phyloP scores from a whole-genome alignment of 2,329 filamentous ascomycete genomes.

The Fusarium oligoseptatum region DNA sequence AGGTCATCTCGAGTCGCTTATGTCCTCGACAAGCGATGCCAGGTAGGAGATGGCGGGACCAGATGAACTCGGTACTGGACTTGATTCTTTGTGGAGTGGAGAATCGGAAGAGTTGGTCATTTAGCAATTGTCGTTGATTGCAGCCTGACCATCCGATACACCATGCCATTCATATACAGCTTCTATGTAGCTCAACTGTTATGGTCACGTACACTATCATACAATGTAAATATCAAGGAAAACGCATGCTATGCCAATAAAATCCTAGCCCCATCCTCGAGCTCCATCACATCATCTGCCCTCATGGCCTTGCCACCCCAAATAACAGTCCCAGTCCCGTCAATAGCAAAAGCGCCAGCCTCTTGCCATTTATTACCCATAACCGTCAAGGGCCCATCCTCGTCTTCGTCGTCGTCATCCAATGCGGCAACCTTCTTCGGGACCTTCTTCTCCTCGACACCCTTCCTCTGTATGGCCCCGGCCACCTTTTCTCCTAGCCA shows the following conservation, averaged over 20 bases:
- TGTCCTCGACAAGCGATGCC: background rate
- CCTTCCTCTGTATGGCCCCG: slow-evolving; percentile 57
- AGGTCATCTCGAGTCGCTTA: slow-evolving; percentile 8
- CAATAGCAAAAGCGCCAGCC: slow-evolving; percentile 64
- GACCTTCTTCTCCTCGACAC: slow-evolving; percentile 40
- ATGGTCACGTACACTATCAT: background rate
- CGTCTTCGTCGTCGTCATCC: slow-evolving; percentile 42
- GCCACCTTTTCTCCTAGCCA: slow-evolving; percentile 67
- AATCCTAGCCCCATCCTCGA: slow-evolving; percentile 64
- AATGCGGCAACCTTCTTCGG: background rate
- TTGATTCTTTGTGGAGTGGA: background rate
- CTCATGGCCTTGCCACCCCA: slow-evolving; percentile 64
- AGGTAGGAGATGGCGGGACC: background rate
- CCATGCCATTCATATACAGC: background rate
- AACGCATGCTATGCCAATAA: slow-evolving; percentile 39
- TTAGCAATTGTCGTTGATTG: background rate
- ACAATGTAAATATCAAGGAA: background rate
- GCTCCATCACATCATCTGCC: slow-evolving; percentile 65
- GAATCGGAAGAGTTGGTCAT: background rate
- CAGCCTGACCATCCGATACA: background rate
- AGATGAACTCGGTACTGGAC: background rate
- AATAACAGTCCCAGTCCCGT: slow-evolving; percentile 62
- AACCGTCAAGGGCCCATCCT: slow-evolving; percentile 56
- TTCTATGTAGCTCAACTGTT: background rate
- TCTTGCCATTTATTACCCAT: slow-evolving; percentile 71